These are phyloP conservation scores for Cercospora sp. DNA, from an alignment of 2,329 filamentous ascomycete species.

Conservation along the genomic window DNA sequence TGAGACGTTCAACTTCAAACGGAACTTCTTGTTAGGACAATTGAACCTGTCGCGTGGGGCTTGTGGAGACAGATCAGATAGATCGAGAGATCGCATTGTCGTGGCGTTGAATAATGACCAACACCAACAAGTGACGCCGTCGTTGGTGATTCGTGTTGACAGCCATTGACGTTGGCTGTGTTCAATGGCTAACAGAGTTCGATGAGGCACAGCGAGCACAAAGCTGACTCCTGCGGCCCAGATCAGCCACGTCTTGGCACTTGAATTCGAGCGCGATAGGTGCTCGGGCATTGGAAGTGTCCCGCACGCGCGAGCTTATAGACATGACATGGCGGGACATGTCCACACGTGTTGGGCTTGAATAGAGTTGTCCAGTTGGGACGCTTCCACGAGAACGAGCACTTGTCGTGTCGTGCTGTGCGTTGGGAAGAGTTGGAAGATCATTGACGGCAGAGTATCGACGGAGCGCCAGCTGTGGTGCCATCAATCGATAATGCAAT, in stretches of 20 bases:
- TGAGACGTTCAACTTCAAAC: background rate
- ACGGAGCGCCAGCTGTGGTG: background rate
- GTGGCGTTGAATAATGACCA: background rate
- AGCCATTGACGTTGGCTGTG: background rate
- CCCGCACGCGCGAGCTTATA: background rate
- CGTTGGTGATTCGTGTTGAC: background rate
- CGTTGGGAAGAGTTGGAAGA: background rate
- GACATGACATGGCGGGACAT: background rate
- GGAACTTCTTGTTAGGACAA: background rate
- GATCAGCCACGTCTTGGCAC: background rate
- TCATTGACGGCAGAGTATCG: background rate
- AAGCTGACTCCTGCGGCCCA: background rate
- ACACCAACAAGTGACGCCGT: background rate
- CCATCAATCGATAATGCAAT: background rate
- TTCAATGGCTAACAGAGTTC: background rate
- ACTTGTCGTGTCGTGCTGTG: background rate
- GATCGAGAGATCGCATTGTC: background rate
- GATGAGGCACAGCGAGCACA: background rate
- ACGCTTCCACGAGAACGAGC: background rate
- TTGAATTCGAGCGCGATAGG: background rate
- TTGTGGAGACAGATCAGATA: background rate
- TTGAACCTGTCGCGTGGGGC: background rate
- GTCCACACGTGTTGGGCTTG: background rate
- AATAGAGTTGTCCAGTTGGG: background rate
- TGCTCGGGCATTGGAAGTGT: background rate